Evolutionary conservation across 2,329 filamentous ascomycete genomes (phyloP), one percentile per base, ranked within the genome.

Genomic region (Daldinia sp.): DNA sequence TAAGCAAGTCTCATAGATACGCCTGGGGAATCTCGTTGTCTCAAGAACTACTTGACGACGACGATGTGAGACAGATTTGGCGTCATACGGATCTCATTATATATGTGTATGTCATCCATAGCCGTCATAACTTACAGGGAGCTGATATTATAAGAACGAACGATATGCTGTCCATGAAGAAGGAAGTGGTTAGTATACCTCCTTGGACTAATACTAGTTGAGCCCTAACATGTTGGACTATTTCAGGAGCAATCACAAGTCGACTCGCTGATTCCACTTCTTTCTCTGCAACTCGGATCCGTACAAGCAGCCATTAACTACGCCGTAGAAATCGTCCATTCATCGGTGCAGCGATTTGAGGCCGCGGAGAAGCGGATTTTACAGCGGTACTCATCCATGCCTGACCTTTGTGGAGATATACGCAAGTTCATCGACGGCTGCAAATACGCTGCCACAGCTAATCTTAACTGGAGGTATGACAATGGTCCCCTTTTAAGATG

Each of bases 101-200:
- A 48, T 42, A 2, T 20, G 41, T 37, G 69, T 72, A 55, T 10
- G 68, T 65, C 15, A 2, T 18, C 2, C 2, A 3, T 20, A 2
- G 44, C 2, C 7, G 4, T n/a, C 4, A 3, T 12, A 4, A 37
- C 54, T 23, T 3, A 18, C 10, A 9, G 5, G 33, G 42, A 12
- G 20, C 46, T 65, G 20, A 57, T 15, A 20, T 44, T 10, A 23
- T 1, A 42, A 72, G 68, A 3, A 63, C 63, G 4, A 72, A 72
- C 39, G 70, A 72, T 33, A 65, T 72, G 6, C 28, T 72, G 30
- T 72, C 70, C n/a, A n/a, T 71, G 12, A 70, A 69, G 42, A 72
- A 72, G 23, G 70, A 72, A 60, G 51, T 69, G 20, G 70, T 72
- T 20, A 53, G 68, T 65, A 2, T 62, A 42, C 28, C 15, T 33